These are phyloP conservation scores for Aspergillus nanangensis DNA, from an alignment of 495 filamentous ascomycete genomes.

Conservation along the genomic window DNA sequence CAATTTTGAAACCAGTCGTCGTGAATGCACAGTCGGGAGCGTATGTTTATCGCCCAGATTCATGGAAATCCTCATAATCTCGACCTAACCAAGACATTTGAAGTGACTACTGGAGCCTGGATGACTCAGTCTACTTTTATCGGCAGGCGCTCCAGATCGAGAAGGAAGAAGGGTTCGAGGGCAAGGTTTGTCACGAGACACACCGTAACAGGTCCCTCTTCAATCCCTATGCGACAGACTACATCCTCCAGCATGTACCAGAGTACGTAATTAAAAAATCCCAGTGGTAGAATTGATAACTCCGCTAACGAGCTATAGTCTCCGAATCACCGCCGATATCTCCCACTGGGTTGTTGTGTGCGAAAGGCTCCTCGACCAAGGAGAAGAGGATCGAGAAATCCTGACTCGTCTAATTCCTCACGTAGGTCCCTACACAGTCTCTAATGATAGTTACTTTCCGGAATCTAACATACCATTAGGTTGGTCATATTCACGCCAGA, in stretches of 20 bases:
- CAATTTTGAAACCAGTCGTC: conserved; percentile 10
- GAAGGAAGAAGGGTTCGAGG: conserved; percentile 18
- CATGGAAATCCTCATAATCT: background rate
- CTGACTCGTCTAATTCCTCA: conserved; percentile 20
- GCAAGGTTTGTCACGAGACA: conserved; percentile 23
- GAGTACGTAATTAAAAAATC: conserved; percentile 9
- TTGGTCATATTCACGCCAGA: conserved; percentile 24
- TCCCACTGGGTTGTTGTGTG: conserved; percentile 25
- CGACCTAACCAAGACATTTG: background rate
- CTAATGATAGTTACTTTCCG: background rate
- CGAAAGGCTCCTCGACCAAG: conserved; percentile 19
- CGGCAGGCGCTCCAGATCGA: conserved; percentile 16
- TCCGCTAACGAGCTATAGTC: conserved; percentile 2
- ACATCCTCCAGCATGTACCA: conserved; percentile 18
- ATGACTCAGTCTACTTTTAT: conserved; percentile 25
- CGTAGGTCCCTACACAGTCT: conserved; percentile 5
- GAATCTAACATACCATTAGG: conserved; percentile 9
- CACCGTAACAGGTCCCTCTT: conserved; percentile 26
- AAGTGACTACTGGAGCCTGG: conserved; percentile 22
- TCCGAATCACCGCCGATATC: conserved; percentile 24
- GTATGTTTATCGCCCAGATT: conserved; percentile 3
- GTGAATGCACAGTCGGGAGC: conserved; percentile 25
- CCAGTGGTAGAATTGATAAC: background rate
- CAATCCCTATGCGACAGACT: conserved; percentile 16
- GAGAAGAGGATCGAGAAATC: conserved; percentile 19